phyloP scores from a whole-genome alignment of 2,329 filamentous ascomycete genomes.

The Cladosporium sp. region DNA sequence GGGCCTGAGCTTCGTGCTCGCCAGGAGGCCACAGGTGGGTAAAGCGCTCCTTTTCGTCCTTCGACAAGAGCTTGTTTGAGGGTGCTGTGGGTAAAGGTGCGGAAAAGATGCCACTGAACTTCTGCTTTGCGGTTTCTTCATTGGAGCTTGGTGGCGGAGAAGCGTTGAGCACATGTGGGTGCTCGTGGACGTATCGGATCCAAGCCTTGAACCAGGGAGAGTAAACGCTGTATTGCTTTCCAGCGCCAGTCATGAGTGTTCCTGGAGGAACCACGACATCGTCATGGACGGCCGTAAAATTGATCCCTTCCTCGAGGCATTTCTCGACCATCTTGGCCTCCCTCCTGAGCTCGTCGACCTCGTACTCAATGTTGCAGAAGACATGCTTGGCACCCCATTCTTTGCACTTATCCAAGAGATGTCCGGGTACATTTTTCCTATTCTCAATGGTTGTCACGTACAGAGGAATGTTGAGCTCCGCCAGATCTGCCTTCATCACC shows the following conservation, averaged over 20 bases:
- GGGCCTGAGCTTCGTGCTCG: slow-evolving; percentile 63
- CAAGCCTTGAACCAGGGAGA: slow-evolving; percentile 76
- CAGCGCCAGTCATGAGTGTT: slow-evolving; percentile 59
- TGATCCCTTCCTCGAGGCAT: slow-evolving; percentile 60
- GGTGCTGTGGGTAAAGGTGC: slow-evolving; percentile 59
- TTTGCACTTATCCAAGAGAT: slow-evolving; percentile 62
- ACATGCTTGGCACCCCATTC: slow-evolving; percentile 72
- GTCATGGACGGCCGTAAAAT: slow-evolving; percentile 71
- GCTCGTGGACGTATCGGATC: slow-evolving; percentile 66
- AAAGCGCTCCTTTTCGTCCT: slow-evolving; percentile 57
- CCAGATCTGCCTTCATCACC: slow-evolving; percentile 63
- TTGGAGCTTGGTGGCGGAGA: slow-evolving; percentile 58
- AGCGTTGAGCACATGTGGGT: slow-evolving; percentile 62
- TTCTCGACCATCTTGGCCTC: slow-evolving; percentile 64
- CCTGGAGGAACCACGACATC: slow-evolving; percentile 79
- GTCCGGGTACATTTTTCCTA: slow-evolving; percentile 57
- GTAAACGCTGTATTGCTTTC: slow-evolving; percentile 81
- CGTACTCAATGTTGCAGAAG: slow-evolving; percentile 83
- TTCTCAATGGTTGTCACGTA: slow-evolving; percentile 68
- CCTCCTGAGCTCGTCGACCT: slow-evolving; percentile 80
- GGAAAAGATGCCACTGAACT: slow-evolving; percentile 57
- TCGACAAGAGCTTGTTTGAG: slow-evolving; percentile 56
- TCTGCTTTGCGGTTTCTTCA: slow-evolving; percentile 42
- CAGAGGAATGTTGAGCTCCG: slow-evolving; percentile 69
- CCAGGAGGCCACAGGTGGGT: slow-evolving; percentile 67